phyloP scores from a whole-genome alignment of 2,329 filamentous ascomycete species.

The Fusarium irregulare region DNA sequence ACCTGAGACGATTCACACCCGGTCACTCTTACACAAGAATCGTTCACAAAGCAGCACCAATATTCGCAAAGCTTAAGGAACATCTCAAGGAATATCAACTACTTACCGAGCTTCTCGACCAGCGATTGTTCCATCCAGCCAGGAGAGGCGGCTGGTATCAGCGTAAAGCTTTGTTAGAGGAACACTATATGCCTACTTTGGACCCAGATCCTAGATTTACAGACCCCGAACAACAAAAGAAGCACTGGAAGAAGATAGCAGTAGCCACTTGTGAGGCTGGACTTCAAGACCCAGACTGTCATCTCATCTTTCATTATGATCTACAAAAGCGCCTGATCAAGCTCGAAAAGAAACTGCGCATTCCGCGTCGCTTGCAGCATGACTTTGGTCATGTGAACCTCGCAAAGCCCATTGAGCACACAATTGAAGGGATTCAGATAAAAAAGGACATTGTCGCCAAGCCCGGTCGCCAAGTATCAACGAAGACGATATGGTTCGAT shows the following conservation, averaged over 20 bases:
- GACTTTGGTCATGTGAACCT: conserved; percentile 90
- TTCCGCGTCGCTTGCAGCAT: conserved; percentile 88
- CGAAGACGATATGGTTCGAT: conserved; percentile 90
- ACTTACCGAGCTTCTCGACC: conserved; percentile 78
- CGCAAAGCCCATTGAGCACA: conserved; percentile 78
- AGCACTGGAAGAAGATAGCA: conserved; percentile 83
- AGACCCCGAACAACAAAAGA: conserved; percentile 71
- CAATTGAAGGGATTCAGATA: conserved; percentile 81
- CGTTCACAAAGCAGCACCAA: conserved; percentile 84
- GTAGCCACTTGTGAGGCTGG: conserved; percentile 85
- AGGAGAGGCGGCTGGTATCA: conserved; percentile 95
- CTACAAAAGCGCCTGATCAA: conserved; percentile 94
- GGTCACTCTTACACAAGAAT: conserved; percentile 95
- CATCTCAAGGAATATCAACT: conserved; percentile 81
- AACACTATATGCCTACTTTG: conserved; percentile 87
- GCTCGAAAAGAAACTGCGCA: conserved; percentile 84
- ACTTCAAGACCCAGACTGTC: conserved; percentile 87
- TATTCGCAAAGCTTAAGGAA: conserved; percentile 84
- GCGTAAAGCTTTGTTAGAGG: conserved; percentile 91
- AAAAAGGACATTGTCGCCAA: conserved; percentile 66
- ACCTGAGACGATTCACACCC: conserved; percentile 88
- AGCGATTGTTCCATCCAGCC: conserved; percentile 86
- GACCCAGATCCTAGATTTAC: conserved; percentile 55
- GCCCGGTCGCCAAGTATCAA: conserved; percentile 59
- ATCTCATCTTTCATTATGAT: conserved; percentile 93